Evolutionary conservation across 495 filamentous ascomycete genomes (phyloP).

Genomic region (Hypoxylon fuscum): DNA sequence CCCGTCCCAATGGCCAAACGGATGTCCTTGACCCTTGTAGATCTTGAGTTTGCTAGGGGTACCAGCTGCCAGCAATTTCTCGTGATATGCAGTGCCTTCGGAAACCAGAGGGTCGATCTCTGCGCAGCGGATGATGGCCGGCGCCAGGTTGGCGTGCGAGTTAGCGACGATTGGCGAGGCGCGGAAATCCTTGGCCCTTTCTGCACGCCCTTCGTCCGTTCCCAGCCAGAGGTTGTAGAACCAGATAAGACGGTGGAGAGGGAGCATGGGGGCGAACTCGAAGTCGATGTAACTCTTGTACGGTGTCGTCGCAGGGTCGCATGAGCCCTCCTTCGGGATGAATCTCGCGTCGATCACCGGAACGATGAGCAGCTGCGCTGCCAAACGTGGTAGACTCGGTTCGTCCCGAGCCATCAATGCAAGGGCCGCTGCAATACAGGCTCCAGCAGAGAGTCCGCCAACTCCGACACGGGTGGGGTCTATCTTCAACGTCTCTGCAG

Average conservation of each 20-base stretch:
- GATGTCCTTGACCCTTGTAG: constrained; percentile 50
- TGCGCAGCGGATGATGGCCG: constrained; percentile 45
- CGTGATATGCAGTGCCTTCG: constrained; percentile 49
- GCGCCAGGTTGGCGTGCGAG: constrained; percentile 47
- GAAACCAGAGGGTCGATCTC: constrained; percentile 48
- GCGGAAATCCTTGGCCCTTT: constrained; percentile 41
- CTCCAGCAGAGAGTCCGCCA: constrained; percentile 50
- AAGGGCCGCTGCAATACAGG: constrained; percentile 51
- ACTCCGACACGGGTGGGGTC: constrained; percentile 47
- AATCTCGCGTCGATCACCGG: constrained; percentile 59
- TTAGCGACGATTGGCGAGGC: constrained; percentile 49
- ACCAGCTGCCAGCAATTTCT: constrained; percentile 44
- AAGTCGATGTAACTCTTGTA: constrained; percentile 49
- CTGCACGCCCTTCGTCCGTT: constrained; percentile 40
- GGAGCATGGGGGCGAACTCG: constrained; percentile 50
- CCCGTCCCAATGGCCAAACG: constrained; percentile 51
- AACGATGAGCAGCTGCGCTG: constrained; percentile 60
- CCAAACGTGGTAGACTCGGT: constrained; percentile 48
- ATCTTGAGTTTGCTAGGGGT: constrained; percentile 47
- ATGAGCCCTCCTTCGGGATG: constrained; percentile 47
- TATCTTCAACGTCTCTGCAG: constrained; percentile 50
- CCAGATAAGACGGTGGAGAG: constrained; percentile 48
- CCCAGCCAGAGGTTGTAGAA: constrained; percentile 53
- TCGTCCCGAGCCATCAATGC: constrained; percentile 55
- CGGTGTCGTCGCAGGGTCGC: constrained; percentile 40